These are phyloP conservation scores for Rubia peregrina DNA, from an alignment of 305 asterid species.

Conservation along the genomic window DNA sequence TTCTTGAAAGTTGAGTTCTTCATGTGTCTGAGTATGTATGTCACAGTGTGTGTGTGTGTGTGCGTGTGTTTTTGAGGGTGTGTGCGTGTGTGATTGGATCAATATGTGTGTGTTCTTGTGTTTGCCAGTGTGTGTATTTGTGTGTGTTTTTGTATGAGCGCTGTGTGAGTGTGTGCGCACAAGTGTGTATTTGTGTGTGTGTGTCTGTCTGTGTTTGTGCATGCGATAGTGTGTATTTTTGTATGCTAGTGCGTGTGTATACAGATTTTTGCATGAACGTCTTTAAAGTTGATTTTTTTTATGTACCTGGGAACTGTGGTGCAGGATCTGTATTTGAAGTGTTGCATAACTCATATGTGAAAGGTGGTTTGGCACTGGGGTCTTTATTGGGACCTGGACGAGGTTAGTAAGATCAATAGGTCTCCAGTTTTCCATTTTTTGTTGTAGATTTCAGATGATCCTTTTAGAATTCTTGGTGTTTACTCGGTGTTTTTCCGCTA, in stretches of 20 bases:
- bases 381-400: conserved; percentile 93
- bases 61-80: too few relatives aligned
- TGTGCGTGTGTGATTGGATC: too few relatives aligned
- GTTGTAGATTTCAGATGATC: neutral
- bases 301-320: neutral
- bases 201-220: neutral
- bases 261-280: neutral
- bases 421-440: conserved; percentile 4
- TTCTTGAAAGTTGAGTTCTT: neutral
- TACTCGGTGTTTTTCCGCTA: neutral
- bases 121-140: too few relatives aligned
- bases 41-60: neutral
- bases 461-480: neutral
- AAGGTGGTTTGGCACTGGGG: conserved; percentile 85
- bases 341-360: conserved; percentile 81
- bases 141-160: too few relatives aligned
- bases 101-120: too few relatives aligned
- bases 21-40: too few relatives aligned
- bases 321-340: conserved; percentile 62
- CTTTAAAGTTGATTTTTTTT: neutral
- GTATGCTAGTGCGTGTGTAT: neutral
- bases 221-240: neutral
- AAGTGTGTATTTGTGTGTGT: neutral
- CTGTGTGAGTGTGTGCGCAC: too few relatives aligned
- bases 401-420: conserved; percentile 42